Base-by-base conservation (phyloP, 2,329 filamentous ascomycete genomes). In the Sclerotinia subarctica region DNA sequence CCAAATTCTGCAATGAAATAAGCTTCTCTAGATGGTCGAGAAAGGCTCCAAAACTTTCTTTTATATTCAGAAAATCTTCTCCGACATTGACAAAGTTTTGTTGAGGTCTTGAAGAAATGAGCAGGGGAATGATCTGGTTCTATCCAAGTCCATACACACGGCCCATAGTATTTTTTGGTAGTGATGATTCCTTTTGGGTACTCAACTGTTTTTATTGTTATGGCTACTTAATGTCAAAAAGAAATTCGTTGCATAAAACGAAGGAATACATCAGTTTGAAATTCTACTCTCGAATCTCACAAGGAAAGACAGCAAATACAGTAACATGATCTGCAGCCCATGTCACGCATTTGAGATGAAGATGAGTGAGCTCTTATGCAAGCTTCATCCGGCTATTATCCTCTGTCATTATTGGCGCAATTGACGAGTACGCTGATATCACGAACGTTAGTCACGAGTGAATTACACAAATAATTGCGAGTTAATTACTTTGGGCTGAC, bases 341-440 rank as follows among this genome's bases (percentile, higher is more conserved):
- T 38, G 10, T 17, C 21, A 13, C 21, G 29, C 21, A 38, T 38
- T 6, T 21, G 46, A 24, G n/a, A 24, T 6, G 1, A 29, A 66
- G 32, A 32, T 29, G 10, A 29, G 38, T 10, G 53, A 49, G 29
- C 5, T 29, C 17, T 15, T 2, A 24, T 38, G 17, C n/a, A 15
- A 26, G 6, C 11, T 42, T 15, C 42, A 35, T 24, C 0, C 29
- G 26, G 44, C 56, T 38, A 67, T 4, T 67, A 67, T 32, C 56
- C 64, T 67, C 19, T 67, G 7, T 24, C 46, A 35, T 51, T 62
- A 46, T 53, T 62, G n/a, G 64, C 64, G 26, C 64, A 67, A 7
- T 67, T 67, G n/a, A 67, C 64, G n/a, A 51, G 32, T 17, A 67
- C 24, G 24, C 64, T 67, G 13, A 42, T 21, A 38, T 56, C 53